phyloP scores from a whole-genome alignment of 371 early-diverging fungal genomes.

The Mortierella sp. region DNA sequence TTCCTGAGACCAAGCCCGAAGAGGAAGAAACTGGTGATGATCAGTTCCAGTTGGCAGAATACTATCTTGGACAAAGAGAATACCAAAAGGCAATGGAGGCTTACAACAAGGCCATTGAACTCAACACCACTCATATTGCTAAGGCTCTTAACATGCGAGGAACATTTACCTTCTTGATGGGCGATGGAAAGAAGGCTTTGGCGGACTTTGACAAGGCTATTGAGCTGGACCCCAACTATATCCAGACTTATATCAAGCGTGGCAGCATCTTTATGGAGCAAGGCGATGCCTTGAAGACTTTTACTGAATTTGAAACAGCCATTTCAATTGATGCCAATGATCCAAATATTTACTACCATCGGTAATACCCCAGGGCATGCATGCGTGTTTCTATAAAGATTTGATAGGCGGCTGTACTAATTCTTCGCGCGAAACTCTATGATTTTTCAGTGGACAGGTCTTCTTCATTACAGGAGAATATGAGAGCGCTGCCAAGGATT shows the following conservation, averaged over 20 bases:
- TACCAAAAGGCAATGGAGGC: slow-evolving; percentile 79
- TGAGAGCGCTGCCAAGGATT: slow-evolving; percentile 86
- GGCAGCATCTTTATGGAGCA: slow-evolving; percentile 92
- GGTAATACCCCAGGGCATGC: slow-evolving; percentile 42
- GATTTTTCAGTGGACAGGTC: slow-evolving; percentile 57
- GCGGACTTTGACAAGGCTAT: slow-evolving; percentile 85
- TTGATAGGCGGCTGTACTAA: no score
- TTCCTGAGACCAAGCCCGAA: slow-evolving; percentile 46
- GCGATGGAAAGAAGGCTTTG: slow-evolving; percentile 81
- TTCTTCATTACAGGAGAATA: slow-evolving; percentile 85
- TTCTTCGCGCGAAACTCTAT: not conserved
- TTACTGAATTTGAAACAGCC: slow-evolving; percentile 80
- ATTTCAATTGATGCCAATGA: slow-evolving; percentile 73
- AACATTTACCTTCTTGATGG: slow-evolving; percentile 90
- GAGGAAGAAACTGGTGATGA: slow-evolving; percentile 59
- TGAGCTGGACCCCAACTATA: slow-evolving; percentile 80
- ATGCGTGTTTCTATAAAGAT: not conserved
- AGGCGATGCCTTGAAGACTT: slow-evolving; percentile 73
- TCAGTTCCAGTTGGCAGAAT: slow-evolving; percentile 58
- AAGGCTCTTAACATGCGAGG: slow-evolving; percentile 88
- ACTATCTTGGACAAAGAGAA: slow-evolving; percentile 59
- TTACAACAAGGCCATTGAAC: slow-evolving; percentile 76
- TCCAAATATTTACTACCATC: slow-evolving; percentile 88
- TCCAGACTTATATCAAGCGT: slow-evolving; percentile 89
- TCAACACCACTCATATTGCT: slow-evolving; percentile 64